Evolutionary conservation across 2,329 filamentous ascomycete genomes (phyloP).

Genomic region (Chaetomiaceae sp.): DNA sequence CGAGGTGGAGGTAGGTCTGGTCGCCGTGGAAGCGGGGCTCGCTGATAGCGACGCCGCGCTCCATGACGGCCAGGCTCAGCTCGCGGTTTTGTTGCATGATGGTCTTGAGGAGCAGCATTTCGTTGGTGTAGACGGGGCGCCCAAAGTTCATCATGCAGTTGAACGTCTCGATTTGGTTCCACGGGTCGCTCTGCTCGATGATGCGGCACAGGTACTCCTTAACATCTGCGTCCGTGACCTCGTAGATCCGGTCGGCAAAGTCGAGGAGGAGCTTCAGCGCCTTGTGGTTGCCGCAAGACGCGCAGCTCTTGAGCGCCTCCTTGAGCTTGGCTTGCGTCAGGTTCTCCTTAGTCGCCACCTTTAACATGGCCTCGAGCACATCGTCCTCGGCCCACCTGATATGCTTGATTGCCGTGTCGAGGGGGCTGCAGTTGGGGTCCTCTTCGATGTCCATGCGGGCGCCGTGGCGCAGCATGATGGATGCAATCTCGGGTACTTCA

Average conservation of each 20-base stretch:
- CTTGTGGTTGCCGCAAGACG: constrained; percentile 22
- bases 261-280: constrained; percentile 20
- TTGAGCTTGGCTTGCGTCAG: constrained; percentile 17
- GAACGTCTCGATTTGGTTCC: constrained; percentile 24
- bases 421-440: constrained; percentile 17
- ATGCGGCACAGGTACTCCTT: constrained; percentile 20
- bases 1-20: constrained; percentile 24
- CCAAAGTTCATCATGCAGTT: constrained; percentile 21
- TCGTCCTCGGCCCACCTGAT: constrained; percentile 22
- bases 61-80: constrained; percentile 20
- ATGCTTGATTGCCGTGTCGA: constrained; percentile 23
- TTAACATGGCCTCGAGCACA: constrained; percentile 22
- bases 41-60: constrained; percentile 22
- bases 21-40: constrained; percentile 19
- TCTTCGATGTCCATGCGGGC: constrained; percentile 24
- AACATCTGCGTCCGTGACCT: constrained; percentile 17
- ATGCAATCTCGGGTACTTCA: constrained; percentile 22
- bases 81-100: constrained; percentile 21
- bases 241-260: constrained; percentile 16
- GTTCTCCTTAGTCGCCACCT: constrained; percentile 12
- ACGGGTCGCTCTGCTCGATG: constrained; percentile 21
- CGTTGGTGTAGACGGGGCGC: constrained; percentile 19
- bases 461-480: constrained; percentile 15
- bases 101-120: constrained; percentile 21
- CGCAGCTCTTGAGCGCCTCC: constrained; percentile 14